phyloP scores from a whole-genome alignment of 2,329 filamentous ascomycete genomes.

The Fusarium sp. region DNA sequence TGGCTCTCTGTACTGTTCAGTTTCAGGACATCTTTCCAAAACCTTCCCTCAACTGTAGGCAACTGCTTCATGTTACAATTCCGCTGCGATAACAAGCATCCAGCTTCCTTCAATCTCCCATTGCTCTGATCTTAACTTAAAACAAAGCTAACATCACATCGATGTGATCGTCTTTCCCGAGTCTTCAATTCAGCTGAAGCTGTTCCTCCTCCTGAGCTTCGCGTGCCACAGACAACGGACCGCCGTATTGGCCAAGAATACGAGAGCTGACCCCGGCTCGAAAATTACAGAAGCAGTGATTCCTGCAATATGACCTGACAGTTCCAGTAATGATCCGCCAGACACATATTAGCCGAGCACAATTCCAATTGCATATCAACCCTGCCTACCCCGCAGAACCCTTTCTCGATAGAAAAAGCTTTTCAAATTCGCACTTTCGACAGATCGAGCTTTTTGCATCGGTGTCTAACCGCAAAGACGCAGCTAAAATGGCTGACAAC shows the following conservation, averaged over 20 bases:
- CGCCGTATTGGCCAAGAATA: background rate
- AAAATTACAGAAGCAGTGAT: background rate
- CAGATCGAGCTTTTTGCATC: background rate
- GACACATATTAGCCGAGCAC: background rate
- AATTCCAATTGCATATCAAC: background rate
- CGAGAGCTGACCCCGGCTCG: background rate
- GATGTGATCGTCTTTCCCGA: too few species aligned
- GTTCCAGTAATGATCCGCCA: background rate
- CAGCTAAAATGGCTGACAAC: background rate
- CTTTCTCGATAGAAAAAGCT: background rate
- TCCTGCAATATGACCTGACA: background rate
- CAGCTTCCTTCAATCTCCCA: too few species aligned
- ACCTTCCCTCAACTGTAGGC: too few species aligned
- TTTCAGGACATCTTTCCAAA: too few species aligned
- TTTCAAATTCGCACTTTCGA: background rate
- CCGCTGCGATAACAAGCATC: too few species aligned
- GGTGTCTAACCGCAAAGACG: too few species aligned
- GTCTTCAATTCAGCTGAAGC: background rate
- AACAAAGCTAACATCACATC: too few species aligned
- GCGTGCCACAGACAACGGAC: background rate
- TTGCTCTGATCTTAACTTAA: too few species aligned
- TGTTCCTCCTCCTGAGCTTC: background rate
- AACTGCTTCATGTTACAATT: too few species aligned
- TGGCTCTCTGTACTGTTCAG: too few species aligned
- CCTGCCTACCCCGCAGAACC: background rate